phyloP scores from a whole-genome alignment of 176 grass and related monocot species.

The Bolboschoenus planiculmis region DNA sequence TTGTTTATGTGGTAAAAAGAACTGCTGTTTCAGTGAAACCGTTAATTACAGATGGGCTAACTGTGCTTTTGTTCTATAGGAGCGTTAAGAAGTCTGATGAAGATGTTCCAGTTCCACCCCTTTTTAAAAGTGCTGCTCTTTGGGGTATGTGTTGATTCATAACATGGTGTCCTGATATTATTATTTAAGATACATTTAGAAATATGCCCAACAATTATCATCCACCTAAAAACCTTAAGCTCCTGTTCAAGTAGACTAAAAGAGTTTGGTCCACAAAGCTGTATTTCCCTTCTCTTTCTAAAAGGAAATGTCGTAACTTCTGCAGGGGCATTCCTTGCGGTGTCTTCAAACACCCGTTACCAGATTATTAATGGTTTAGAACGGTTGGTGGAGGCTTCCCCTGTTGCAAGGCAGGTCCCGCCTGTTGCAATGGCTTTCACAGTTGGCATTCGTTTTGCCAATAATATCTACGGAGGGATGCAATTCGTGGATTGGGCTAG shows the following conservation, averaged over 20 bases:
- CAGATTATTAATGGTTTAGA: constrained; percentile 91
- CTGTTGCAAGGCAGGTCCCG: constrained; percentile 58
- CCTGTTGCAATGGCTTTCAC: constrained; percentile 75
- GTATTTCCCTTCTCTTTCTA: neutral
- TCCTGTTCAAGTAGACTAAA: neutral
- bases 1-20: neutral
- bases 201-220: neutral
- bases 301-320: constrained; percentile 30
- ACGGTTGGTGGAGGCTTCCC: constrained; percentile 72
- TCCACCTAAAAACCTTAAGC: neutral
- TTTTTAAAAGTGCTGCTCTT: constrained; percentile 77
- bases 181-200: neutral
- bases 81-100: constrained; percentile 88
- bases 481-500: constrained; percentile 95
- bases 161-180: neutral
- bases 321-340: constrained; percentile 77
- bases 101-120: constrained; percentile 90
- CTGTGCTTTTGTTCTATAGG: constrained; percentile 35
- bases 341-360: constrained; percentile 88
- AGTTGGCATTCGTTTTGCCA: constrained; percentile 77
- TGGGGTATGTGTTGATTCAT: constrained; percentile 58
- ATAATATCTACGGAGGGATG: constrained; percentile 94
- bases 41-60: neutral
- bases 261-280: constrained; percentile 3
- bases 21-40: neutral